Percentiles rank a stretch among this genome's conserved stretches.
Conservation (phyloP, 139 green algal species). For the Limnomonas spitsbergensis region DNA sequence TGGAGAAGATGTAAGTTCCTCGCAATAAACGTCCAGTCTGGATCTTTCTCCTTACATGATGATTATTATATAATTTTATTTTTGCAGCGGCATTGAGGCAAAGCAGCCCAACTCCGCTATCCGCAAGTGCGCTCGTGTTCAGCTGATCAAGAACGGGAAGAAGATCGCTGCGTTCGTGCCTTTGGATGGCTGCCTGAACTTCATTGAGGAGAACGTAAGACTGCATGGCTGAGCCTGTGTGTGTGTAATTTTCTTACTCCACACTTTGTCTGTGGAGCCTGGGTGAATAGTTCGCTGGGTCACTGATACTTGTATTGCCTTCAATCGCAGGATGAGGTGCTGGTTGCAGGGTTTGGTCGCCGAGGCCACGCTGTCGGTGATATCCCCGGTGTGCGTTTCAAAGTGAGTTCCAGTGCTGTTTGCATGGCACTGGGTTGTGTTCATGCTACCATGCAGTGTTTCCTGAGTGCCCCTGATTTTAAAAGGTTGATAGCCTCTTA, state of each 20-base stretch:
- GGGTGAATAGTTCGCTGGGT: neutral
- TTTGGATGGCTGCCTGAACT: constrained; percentile 99
- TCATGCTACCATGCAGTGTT: neutral
- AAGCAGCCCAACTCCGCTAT: constrained; percentile 99
- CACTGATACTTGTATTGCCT: neutral
- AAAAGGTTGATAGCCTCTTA: too few relatives aligned
- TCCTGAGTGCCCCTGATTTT: too few relatives aligned
- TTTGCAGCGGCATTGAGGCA: constrained; percentile 95
- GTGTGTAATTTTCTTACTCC: too few relatives aligned
- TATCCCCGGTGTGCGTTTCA: constrained; percentile 99
- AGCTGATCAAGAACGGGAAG: constrained; percentile 99
- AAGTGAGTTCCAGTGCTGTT: constrained; percentile 66
- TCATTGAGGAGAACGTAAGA: constrained; percentile 98
- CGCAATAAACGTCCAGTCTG: neutral
- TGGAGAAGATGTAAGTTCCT: constrained; percentile 96
- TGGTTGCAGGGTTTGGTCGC: constrained; percentile 97
- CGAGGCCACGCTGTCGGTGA: constrained; percentile 97
- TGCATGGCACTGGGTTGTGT: too few relatives aligned
- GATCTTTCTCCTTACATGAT: neutral
- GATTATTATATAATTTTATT: neutral
- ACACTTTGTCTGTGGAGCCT: too few relatives aligned
- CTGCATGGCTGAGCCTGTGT: neutral
- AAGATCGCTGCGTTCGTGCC: constrained; percentile 99
- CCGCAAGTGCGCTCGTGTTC: constrained; percentile 98
- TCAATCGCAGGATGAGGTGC: constrained; percentile 86